Percentiles rank a stretch among this genome's conserved stretches.
These are phyloP conservation scores for Blastobotrys arbuscula DNA, from an alignment of 1,139 yeast genomes.

Conservation along the genomic window DNA sequence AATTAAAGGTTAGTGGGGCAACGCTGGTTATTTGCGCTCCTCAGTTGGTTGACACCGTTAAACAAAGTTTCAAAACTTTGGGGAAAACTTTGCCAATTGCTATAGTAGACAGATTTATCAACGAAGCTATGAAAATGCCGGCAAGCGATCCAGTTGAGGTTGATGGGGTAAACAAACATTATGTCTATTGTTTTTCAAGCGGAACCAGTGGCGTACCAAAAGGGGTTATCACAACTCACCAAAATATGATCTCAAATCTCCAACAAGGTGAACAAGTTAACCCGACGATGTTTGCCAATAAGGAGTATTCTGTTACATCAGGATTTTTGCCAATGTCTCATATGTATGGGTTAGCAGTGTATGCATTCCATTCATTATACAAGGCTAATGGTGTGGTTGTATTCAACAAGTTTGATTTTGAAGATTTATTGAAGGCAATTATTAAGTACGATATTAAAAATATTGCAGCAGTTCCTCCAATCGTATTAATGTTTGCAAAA, in stretches of 20 bases:
- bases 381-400: slow-evolving; percentile 28
- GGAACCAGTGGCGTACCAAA: slow-evolving; percentile 75
- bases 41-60: slow-evolving; percentile 5
- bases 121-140: not conserved
- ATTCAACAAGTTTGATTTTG: slow-evolving; percentile 33
- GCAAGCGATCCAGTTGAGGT: slow-evolving; percentile 17
- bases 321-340: slow-evolving; percentile 37
- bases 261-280: slow-evolving; percentile 20
- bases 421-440: slow-evolving; percentile 26
- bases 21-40: slow-evolving; percentile 25
- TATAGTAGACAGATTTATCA: slow-evolving; percentile 13
- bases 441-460: slow-evolving; percentile 28
- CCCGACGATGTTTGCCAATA: slow-evolving; percentile 2
- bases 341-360: slow-evolving; percentile 33
- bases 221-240: slow-evolving; percentile 62
- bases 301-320: slow-evolving; percentile 24
- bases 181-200: slow-evolving; percentile 53
- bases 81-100: slow-evolving; percentile 6
- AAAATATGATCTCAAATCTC: slow-evolving; percentile 33
- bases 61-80: slow-evolving; percentile 1
- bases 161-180: slow-evolving; percentile 23
- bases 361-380: slow-evolving; percentile 25
- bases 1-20: slow-evolving; percentile 30
- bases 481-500: slow-evolving; percentile 36
- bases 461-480: slow-evolving; percentile 36